Percentiles rank a stretch among this genome's conserved stretches.
Conservation (phyloP, 2,329 filamentous ascomycete species). For the Colletotrichum higginsianum region DNA sequence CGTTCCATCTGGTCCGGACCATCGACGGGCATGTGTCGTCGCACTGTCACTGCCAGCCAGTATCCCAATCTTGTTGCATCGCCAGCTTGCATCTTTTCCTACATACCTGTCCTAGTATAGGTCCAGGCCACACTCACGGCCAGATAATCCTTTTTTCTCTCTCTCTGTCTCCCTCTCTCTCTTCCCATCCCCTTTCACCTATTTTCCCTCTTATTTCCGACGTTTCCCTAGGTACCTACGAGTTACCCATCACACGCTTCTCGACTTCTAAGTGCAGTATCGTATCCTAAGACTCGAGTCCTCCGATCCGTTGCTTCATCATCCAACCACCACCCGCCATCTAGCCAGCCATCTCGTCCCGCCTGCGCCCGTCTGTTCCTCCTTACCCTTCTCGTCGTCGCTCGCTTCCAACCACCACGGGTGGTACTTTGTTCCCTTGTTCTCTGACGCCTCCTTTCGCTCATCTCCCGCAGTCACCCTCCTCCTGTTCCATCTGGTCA, state of each 20-base stretch:
- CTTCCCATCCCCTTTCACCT: too few species aligned
- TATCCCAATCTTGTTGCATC: constrained; percentile 5
- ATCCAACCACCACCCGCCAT: constrained; percentile 19
- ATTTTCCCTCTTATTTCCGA: not conserved
- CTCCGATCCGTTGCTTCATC: constrained; percentile 36
- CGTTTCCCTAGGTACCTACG: not conserved
- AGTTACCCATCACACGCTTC: not conserved
- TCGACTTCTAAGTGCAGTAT: not conserved
- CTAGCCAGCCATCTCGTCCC: constrained; percentile 26
- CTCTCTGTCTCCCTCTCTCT: not conserved
- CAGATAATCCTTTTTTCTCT: not conserved
- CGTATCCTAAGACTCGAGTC: not conserved
- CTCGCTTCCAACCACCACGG: constrained; percentile 9
- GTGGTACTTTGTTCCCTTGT: constrained; percentile 13
- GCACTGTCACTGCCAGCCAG: not conserved
- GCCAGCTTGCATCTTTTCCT: constrained; percentile 3
- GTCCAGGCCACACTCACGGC: too few species aligned
- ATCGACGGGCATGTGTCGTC: not conserved
- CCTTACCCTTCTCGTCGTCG: constrained; percentile 29
- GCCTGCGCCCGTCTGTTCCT: constrained; percentile 36
- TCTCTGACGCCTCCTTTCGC: not conserved
- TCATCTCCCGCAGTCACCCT: constrained; percentile 10
- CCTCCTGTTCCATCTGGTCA: constrained; percentile 21
- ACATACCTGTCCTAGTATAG: not conserved
- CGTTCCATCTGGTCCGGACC: constrained; percentile 1